Percentiles rank a stretch among this genome's conserved stretches.
Conservation (phyloP, 257 asterid genomes). For the Solanum sparsipilum region DNA sequence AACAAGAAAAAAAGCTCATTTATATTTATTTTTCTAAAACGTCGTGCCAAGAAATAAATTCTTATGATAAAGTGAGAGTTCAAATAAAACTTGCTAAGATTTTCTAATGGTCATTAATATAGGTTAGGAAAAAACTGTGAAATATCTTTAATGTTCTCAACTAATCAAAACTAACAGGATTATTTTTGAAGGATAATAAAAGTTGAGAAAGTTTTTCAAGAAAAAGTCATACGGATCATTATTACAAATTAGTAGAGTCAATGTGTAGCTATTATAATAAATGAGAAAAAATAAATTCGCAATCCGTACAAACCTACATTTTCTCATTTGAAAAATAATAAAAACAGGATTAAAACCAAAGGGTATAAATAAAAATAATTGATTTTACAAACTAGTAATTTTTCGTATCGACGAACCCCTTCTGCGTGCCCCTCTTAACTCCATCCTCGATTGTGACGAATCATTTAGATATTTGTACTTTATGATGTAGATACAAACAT, state of each 20-base stretch:
- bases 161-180: background rate
- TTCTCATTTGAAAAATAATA: background rate
- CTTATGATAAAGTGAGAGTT: too few species aligned
- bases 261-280: background rate
- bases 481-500: background rate
- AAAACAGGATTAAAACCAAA: background rate
- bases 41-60: background rate
- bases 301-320: background rate
- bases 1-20: background rate
- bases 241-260: background rate
- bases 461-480: background rate
- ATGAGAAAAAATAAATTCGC: background rate
- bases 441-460: background rate
- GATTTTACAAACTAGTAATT: background rate
- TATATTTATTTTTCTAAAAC: too few species aligned
- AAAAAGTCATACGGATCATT: background rate
- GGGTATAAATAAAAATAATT: background rate
- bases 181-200: background rate
- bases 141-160: background rate
- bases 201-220: background rate
- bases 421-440: background rate
- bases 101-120: background rate
- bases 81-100: too few species aligned
- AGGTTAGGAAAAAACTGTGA: background rate
- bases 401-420: background rate